A percentile compares a stretch with the other conserved stretches of the same genome.
These are phyloP conservation scores for Naganishia liquefaciens DNA, from an alignment of 1,284 basidiomycete genomes.

Conservation along the genomic window DNA sequence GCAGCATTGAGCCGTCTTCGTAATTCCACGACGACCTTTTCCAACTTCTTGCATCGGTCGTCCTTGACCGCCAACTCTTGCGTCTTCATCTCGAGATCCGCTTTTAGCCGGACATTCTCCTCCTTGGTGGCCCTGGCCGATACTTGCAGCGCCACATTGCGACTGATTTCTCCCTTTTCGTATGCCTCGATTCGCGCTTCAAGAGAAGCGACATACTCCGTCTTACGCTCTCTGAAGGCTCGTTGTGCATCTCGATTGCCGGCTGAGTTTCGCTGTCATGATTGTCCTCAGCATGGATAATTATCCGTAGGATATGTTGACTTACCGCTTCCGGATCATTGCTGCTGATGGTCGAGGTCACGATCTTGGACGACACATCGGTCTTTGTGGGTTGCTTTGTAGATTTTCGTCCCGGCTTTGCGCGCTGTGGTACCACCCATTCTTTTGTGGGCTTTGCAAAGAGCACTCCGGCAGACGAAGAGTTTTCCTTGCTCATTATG, in stretches of 20 bases:
- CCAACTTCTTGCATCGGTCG: slow-evolving; percentile 28
- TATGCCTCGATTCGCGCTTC: slow-evolving; percentile 82
- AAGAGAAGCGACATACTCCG: slow-evolving; percentile 83
- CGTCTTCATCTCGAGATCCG: slow-evolving; percentile 65
- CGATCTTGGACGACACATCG: not conserved
- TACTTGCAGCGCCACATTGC: slow-evolving; percentile 80
- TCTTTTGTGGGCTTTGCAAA: slow-evolving; percentile 69
- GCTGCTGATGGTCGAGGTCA: slow-evolving; percentile 38
- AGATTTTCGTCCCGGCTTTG: slow-evolving; percentile 85
- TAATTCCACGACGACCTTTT: slow-evolving; percentile 35
- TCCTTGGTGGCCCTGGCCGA: slow-evolving; percentile 83
- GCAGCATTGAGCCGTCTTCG: slow-evolving; percentile 33
- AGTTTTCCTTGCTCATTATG: slow-evolving; percentile 42
- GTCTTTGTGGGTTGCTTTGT: slow-evolving; percentile 60
- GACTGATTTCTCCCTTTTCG: slow-evolving; percentile 85
- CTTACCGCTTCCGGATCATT: slow-evolving; percentile 31
- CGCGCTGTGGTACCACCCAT: slow-evolving; percentile 85
- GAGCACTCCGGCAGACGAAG: slow-evolving; percentile 51
- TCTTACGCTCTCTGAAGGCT: slow-evolving; percentile 85
- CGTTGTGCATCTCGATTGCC: slow-evolving; percentile 76
- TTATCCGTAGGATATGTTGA: not conserved
- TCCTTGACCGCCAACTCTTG: slow-evolving; percentile 52
- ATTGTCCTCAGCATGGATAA: not conserved
- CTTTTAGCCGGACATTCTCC: slow-evolving; percentile 65
- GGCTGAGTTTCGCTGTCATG: slow-evolving; percentile 25